Evolutionary conservation across 1,139 yeast genomes (phyloP).

Genomic region (Fermentozyma sake): DNA sequence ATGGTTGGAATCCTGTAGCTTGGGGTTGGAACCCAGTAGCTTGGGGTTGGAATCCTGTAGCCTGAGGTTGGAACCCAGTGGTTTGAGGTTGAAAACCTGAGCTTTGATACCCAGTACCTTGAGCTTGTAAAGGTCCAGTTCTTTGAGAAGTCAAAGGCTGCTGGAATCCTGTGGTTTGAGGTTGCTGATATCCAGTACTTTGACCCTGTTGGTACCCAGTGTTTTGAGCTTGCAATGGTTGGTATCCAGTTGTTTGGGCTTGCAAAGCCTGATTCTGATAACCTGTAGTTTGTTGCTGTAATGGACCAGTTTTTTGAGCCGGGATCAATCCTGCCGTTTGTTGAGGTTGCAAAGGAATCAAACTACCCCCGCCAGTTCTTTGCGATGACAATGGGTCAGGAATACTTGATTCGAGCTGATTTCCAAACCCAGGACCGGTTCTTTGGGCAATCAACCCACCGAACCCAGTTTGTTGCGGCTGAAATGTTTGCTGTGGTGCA

Average conservation of each 20-base stretch:
- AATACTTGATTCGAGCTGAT: constrained; percentile 2
- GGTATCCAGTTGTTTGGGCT: constrained; percentile 9
- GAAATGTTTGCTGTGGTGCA: constrained; percentile 25
- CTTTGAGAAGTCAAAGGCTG: constrained; percentile 4
- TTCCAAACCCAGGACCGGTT: constrained; percentile 14
- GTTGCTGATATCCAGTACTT: constrained; percentile 4
- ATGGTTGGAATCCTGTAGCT: constrained; percentile 29
- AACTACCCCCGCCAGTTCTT: constrained; percentile 41
- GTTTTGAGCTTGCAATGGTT: constrained; percentile 10
- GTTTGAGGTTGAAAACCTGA: constrained; percentile 4
- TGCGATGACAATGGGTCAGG: constrained; percentile 26
- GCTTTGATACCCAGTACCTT: constrained; percentile 2
- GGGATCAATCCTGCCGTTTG: constrained; percentile 46
- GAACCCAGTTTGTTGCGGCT: constrained; percentile 37
- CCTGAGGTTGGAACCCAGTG: constrained; percentile 30
- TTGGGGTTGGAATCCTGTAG: constrained; percentile 34
- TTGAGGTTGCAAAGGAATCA: constrained; percentile 46
- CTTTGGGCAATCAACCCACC: constrained; percentile 16
- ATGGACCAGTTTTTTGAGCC: constrained; percentile 33
- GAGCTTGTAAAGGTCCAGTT: constrained; percentile 5
- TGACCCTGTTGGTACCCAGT: constrained; percentile 13
- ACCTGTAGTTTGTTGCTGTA: constrained; percentile 18
- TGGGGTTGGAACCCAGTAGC: constrained; percentile 44
- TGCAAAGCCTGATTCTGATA: constrained; percentile 13
- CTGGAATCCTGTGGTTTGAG: constrained; percentile 1